These are phyloP conservation scores for Zasmidium angulare DNA, from an alignment of 2,329 filamentous ascomycete genomes.

Conservation along the genomic window DNA sequence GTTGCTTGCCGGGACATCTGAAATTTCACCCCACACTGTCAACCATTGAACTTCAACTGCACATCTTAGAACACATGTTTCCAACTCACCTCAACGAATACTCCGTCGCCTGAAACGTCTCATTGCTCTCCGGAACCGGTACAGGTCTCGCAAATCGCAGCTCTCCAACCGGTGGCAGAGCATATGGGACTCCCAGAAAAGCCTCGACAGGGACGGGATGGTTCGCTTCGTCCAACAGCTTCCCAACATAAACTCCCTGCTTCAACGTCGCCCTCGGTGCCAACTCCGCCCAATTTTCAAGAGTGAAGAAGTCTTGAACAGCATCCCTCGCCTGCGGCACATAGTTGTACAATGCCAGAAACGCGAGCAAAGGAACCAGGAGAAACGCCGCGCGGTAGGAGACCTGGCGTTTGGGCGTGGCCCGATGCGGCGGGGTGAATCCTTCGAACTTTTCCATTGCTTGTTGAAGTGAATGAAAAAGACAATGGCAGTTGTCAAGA, in stretches of 20 bases:
- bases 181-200: slow-evolving; percentile 46
- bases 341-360: slow-evolving; percentile 21
- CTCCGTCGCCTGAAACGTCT: slow-evolving; percentile 36
- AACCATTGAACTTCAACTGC: not conserved
- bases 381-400: slow-evolving; percentile 14
- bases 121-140: slow-evolving; percentile 38
- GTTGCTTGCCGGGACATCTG: slow-evolving; percentile 30
- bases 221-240: slow-evolving; percentile 17
- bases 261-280: slow-evolving; percentile 16
- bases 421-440: not conserved
- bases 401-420: not conserved
- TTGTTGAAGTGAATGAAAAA: too few species aligned
- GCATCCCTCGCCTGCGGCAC: slow-evolving; percentile 18
- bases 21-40: not conserved
- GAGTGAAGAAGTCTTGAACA: slow-evolving; percentile 21
- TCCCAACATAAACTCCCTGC: slow-evolving; percentile 26
- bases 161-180: slow-evolving; percentile 47
- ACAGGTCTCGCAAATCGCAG: slow-evolving; percentile 55
- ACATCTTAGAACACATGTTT: slow-evolving; percentile 27
- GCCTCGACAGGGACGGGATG: slow-evolving; percentile 27
- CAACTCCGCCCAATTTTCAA: slow-evolving; percentile 19
- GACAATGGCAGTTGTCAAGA: too few species aligned
- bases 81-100: slow-evolving; percentile 20
- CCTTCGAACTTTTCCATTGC: slow-evolving; percentile 3
- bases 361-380: slow-evolving; percentile 19